Conservation (phyloP, 768 basidiomycete genomes). For the Auricularia sp. region DNA sequence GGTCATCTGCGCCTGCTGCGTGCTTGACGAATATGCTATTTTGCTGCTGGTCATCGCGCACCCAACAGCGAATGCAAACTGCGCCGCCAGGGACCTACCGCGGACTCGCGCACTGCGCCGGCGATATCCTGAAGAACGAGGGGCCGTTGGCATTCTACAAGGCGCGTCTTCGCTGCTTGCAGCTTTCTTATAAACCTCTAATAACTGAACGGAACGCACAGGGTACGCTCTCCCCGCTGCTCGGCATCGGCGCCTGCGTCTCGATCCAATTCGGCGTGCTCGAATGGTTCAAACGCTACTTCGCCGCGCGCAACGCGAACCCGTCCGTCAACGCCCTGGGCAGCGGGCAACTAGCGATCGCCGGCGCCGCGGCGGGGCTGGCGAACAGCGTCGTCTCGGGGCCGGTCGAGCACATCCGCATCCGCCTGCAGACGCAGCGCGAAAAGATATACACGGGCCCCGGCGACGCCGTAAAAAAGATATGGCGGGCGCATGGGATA, state of each 20-base stretch:
- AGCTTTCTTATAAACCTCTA: not conserved
- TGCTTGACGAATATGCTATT: too few relatives aligned
- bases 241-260: slow-evolving; percentile 90
- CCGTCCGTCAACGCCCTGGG: too few relatives aligned
- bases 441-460: slow-evolving; percentile 74
- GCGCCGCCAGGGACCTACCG: slow-evolving; percentile 80
- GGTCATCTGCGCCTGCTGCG: too few relatives aligned
- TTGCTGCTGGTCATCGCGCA: too few relatives aligned
- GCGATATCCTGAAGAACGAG: slow-evolving; percentile 83
- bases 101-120: slow-evolving; percentile 82
- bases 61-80: slow-evolving; percentile 81
- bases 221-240: slow-evolving; percentile 84
- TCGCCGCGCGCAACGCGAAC: slow-evolving; percentile 47
- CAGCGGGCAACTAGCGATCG: slow-evolving; percentile 50
- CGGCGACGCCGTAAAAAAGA: slow-evolving; percentile 79
- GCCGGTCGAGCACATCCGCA: slow-evolving; percentile 96
- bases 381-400: slow-evolving; percentile 90
- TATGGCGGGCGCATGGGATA: slow-evolving; percentile 64
- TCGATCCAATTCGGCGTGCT: slow-evolving; percentile 93
- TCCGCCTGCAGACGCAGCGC: slow-evolving; percentile 87
- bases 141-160: slow-evolving; percentile 95
- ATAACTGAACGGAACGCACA: slow-evolving; percentile 20
- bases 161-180: slow-evolving; percentile 29
- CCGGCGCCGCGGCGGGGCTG: slow-evolving; percentile 80
- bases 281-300: slow-evolving; percentile 75